Evolutionary conservation across 2,329 filamentous ascomycete species (phyloP).

Genomic region (Colletotrichum tanaceti): DNA sequence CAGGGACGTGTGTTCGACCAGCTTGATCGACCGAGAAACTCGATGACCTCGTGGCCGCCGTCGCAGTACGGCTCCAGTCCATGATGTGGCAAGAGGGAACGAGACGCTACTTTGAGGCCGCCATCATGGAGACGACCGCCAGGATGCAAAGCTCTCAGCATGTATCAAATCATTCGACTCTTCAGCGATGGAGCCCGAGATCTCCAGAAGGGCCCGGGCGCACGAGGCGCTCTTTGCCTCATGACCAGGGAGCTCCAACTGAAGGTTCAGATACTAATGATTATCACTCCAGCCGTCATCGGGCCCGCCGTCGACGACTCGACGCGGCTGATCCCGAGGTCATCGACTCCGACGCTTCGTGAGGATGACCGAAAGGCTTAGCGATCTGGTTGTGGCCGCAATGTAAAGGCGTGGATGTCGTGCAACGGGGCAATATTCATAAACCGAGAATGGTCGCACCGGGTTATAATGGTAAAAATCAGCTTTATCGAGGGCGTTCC

Average conservation of each 20-base stretch:
- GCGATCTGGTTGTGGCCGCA: constrained; percentile 21
- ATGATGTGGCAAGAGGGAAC: background rate
- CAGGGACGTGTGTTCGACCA: constrained; percentile 3
- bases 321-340: background rate
- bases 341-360: background rate
- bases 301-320: background rate
- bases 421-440: background rate
- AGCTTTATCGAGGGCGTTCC: background rate
- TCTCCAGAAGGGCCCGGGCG: background rate
- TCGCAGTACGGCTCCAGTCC: background rate
- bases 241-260: constrained; percentile 24
- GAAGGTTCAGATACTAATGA: constrained; percentile 8
- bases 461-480: rapidly evolving
- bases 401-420: constrained; percentile 18
- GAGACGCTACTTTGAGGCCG: background rate
- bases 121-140: background rate
- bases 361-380: constrained; percentile 15
- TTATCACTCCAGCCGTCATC: no score
- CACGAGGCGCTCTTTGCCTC: constrained; percentile 21
- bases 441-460: no score
- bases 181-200: constrained; percentile 9
- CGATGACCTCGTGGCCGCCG: background rate
- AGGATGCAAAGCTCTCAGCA: constrained; percentile 19
- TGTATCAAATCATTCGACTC: constrained; percentile 28
- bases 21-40: constrained; percentile 15